Evolutionary conservation across 83 land plant species (phyloP), one percentile per base, ranked within the genome.

Genomic region (Picea mariana): DNA sequence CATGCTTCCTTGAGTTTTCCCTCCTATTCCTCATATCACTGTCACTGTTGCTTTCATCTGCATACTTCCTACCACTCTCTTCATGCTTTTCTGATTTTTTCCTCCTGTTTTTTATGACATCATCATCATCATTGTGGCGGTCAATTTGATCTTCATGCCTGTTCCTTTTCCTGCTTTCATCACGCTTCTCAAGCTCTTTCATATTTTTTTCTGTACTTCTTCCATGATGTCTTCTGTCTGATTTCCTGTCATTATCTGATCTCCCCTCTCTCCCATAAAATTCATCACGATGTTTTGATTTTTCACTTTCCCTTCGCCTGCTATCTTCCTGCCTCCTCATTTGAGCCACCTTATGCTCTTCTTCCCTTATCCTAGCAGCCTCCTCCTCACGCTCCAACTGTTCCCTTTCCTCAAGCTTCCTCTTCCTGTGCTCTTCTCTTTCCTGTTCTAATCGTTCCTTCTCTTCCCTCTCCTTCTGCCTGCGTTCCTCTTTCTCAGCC

Each of bases 391-490:
- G 4, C 23, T 65, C 87, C 24, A 21, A 47, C 15, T 67, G 61
- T 73, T 20, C 62, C n/a, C 40, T 75, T 64, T 42, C 67, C 47
- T 83, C 75, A 26, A 60, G 26, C 67, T 79, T 81, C 73, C 72
- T 78, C 52, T 79, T 75, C 69, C 73, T 79, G n/a, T 7, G 3
- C 63, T 79, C 82, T 38, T 83, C 82, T 27, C 47, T 47, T 27
- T 79, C 83, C 21, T 6, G 34, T 62, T 83, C 68, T 26, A 47
- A 47, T 79, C n/a, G 64, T 62, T 83, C 82, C 60, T 79, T 55
- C 38, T 82, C 86, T 69, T 81, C 86, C 64, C 73, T 73, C 81
- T 83, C 81, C 72, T 86, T 89, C 76, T 79, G 67, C 81, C 73
- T 85, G n/a, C 26, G 76, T 26, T 87, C 86, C 49, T 81, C 84